Evolutionary conservation across 768 basidiomycete genomes (phyloP), one percentile per base, ranked within the genome.

Genomic region (Pleurotus eryngii): DNA sequence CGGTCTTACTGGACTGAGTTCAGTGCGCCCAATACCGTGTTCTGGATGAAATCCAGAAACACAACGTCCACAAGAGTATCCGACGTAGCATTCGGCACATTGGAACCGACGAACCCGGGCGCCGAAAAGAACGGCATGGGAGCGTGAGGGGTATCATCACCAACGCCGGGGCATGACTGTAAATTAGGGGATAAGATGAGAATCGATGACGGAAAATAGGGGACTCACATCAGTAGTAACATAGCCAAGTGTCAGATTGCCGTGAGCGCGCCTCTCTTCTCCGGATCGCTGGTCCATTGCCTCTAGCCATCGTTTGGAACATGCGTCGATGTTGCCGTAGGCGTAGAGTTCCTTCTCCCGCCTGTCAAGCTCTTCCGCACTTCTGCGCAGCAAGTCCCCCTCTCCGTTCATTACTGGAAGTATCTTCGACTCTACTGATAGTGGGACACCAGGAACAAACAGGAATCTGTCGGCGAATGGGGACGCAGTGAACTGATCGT

Each of bases 401-500:
- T 64, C 72, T 26, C 73, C 56, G 65, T 89, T 87, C 57, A 89
- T 67, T 9, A 72, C 63, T 0, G 81, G 74, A 3, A 90, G 70
- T 0, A 88, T 80, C 59, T 78, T 67, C 12, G 71, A 77, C 4
- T 85, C 89, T 35, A 81, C 67, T 22, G 71, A 67, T 14, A 81
- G 68, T 0, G 79, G 67, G 35, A 92, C 74, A 46, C 79, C 71
- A 3, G 84, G 71, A 55, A 92, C 78, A 68, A 77, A 91, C 17
- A 80, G 59, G 74, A 90, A 89, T 5, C 73, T 58, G 64, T 92
- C 84, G 0, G 72, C 68, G 65, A 89, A 94, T 0, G 92, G 89
- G 4, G 82, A 84, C 2, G 82, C 81, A 1, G 89, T 89, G 47
- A 92, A 78, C 62, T 91, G 86, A 68, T 94, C 90, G 67, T 92